These are phyloP conservation scores for Coffea eugenioides DNA, from an alignment of 257 asterid genomes.

Conservation along the genomic window DNA sequence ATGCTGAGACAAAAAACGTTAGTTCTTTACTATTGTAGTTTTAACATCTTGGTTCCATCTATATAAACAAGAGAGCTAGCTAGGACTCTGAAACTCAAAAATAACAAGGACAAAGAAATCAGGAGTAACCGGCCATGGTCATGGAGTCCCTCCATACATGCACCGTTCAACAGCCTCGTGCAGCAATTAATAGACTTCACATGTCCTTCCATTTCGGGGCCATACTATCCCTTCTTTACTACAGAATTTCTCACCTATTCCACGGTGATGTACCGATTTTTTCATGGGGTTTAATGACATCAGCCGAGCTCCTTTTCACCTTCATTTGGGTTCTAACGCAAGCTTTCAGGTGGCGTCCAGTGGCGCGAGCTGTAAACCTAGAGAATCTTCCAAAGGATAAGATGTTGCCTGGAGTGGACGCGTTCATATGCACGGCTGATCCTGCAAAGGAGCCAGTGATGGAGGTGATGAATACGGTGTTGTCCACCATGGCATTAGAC, in stretches of 20 bases:
- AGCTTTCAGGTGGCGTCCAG: slow-evolving; percentile 81
- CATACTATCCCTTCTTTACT: slow-evolving; percentile 48
- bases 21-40: not conserved
- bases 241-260: slow-evolving; percentile 48
- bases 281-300: slow-evolving; percentile 52
- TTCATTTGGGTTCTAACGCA: slow-evolving; percentile 54
- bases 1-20: not conserved
- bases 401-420: slow-evolving; percentile 57
- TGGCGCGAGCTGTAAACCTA: slow-evolving; percentile 49
- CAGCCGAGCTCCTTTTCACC: slow-evolving; percentile 58
- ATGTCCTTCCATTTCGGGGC: slow-evolving; percentile 53
- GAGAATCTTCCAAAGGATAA: slow-evolving; percentile 55
- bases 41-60: not conserved
- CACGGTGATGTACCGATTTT: slow-evolving; percentile 36
- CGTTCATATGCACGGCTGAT: slow-evolving; percentile 67
- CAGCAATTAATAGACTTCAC: slow-evolving; percentile 56
- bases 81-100: not conserved
- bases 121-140: not conserved
- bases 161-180: slow-evolving; percentile 63
- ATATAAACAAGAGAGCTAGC: slow-evolving; percentile 9
- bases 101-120: not conserved
- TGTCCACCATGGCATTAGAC: slow-evolving; percentile 77
- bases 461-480: slow-evolving; percentile 80
- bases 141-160: slow-evolving; percentile 45
- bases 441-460: slow-evolving; percentile 74